Evolutionary conservation across 345 rosid species (phyloP).

Genomic region (Kandelia obovata): DNA sequence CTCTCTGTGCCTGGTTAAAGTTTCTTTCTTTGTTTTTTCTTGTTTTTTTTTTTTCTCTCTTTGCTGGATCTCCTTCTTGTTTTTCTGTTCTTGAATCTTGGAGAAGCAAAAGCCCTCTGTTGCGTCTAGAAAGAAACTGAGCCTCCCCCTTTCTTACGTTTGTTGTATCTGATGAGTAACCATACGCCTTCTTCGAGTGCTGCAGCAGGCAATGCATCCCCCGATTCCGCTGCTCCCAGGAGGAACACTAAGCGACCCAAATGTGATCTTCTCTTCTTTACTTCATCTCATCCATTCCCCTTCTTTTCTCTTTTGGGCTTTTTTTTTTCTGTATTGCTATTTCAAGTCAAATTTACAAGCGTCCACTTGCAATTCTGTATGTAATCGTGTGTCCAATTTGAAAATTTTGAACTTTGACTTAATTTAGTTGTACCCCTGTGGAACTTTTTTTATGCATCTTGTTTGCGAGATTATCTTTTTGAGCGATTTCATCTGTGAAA

Average conservation of each 20-base stretch:
- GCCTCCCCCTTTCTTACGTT: background rate
- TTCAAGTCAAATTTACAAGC: too few species aligned
- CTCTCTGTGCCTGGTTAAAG: too few species aligned
- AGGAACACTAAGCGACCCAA: slow-evolving; percentile 90
- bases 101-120: background rate
- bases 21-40: too few species aligned
- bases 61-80: background rate
- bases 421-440: too few species aligned
- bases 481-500: too few species aligned
- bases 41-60: too few species aligned
- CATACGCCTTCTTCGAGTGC: slow-evolving; percentile 66
- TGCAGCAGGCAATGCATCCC: slow-evolving; percentile 64
- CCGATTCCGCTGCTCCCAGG: slow-evolving; percentile 68
- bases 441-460: too few species aligned
- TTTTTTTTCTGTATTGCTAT: background rate
- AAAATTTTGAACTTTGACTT: too few species aligned
- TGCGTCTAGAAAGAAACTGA: background rate
- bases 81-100: background rate
- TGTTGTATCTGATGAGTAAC: slow-evolving; percentile 21
- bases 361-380: too few species aligned
- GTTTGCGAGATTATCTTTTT: too few species aligned
- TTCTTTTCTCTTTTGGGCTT: background rate
- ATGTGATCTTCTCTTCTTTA: slow-evolving; percentile 42
- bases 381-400: too few species aligned
- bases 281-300: background rate